Percentiles rank a stretch among this genome's conserved stretches.
These are phyloP conservation scores for Handroanthus guayacan DNA, from an alignment of 257 asterid species.

Conservation along the genomic window DNA sequence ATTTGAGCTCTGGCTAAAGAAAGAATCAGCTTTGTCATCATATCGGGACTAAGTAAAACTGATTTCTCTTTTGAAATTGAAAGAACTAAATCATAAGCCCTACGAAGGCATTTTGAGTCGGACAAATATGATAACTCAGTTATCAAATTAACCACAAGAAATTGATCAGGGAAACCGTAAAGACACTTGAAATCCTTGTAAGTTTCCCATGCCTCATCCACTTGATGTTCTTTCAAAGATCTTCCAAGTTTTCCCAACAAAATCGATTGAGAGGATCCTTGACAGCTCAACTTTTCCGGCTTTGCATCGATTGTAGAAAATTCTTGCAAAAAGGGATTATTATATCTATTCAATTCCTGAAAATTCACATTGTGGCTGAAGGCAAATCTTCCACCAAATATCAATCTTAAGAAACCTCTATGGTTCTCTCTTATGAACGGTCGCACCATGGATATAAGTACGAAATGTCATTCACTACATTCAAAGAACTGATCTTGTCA, in stretches of 20 bases:
- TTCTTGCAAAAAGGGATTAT: constrained; percentile 25
- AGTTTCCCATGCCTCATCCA: constrained; percentile 74
- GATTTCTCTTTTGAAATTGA: constrained; percentile 62
- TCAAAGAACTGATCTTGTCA: constrained; percentile 1
- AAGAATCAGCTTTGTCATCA: constrained; percentile 65
- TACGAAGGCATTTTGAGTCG: constrained; percentile 61
- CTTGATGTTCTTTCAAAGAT: constrained; percentile 63
- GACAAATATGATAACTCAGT: constrained; percentile 69
- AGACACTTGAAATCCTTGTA: constrained; percentile 64
- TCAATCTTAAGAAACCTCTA: constrained; percentile 39
- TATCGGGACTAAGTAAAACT: constrained; percentile 49
- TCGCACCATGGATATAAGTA: constrained; percentile 27
- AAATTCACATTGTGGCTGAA: constrained; percentile 20
- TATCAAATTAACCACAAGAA: constrained; percentile 55
- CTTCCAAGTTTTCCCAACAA: constrained; percentile 63
- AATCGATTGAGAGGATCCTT: constrained; percentile 48
- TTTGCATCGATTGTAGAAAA: constrained; percentile 40
- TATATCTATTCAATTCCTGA: constrained; percentile 25
- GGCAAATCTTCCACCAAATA: constrained; percentile 34
- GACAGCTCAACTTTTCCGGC: constrained; percentile 45
- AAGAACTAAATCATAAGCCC: constrained; percentile 63
- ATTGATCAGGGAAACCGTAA: constrained; percentile 70
- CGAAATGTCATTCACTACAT: constrained; percentile 6
- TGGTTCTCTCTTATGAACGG: constrained; percentile 35
- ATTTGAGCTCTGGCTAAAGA: constrained; percentile 82